These are phyloP conservation scores for Corrigiola litoralis DNA, from an alignment of 179 eudicot genomes.

Conservation along the genomic window DNA sequence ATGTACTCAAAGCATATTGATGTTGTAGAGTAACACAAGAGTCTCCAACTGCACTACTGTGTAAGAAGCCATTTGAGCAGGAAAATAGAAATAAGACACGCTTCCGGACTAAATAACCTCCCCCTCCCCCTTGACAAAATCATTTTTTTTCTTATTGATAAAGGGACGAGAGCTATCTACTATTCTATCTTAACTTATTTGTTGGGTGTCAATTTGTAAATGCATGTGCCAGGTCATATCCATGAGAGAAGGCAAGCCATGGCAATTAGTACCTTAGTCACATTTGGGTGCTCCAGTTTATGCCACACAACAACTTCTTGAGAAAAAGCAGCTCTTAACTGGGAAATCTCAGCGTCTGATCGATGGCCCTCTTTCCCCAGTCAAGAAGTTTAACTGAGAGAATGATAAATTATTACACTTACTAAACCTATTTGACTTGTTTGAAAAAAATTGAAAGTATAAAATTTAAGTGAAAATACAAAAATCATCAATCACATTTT, in stretches of 20 bases:
- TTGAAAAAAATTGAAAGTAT: background rate
- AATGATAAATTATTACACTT: constrained; percentile 3
- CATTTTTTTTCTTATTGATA: too few relatives aligned
- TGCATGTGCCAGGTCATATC: background rate
- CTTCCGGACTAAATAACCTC: too few relatives aligned
- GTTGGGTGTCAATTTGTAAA: background rate
- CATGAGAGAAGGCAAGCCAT: background rate
- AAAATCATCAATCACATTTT: background rate
- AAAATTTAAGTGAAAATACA: background rate
- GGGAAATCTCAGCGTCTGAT: constrained; percentile 31
- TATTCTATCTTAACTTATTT: background rate
- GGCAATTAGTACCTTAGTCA: constrained; percentile 32
- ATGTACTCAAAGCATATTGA: too few relatives aligned
- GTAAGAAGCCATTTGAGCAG: too few relatives aligned
- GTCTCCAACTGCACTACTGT: too few relatives aligned
- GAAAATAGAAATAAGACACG: too few relatives aligned
- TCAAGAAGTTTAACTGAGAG: constrained; percentile 38
- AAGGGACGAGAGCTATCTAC: background rate
- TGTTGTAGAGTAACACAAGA: too few relatives aligned
- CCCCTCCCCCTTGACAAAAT: too few relatives aligned
- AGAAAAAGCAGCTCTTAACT: constrained; percentile 33
- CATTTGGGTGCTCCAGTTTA: constrained; percentile 39
- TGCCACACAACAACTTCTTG: constrained; percentile 41
- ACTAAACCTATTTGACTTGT: too few relatives aligned
- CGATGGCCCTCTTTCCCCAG: constrained; percentile 40